Percentiles rank a stretch among this genome's conserved stretches.
Evolutionary conservation across 768 basidiomycete genomes (phyloP).

Genomic region (Amanita rubescens): DNA sequence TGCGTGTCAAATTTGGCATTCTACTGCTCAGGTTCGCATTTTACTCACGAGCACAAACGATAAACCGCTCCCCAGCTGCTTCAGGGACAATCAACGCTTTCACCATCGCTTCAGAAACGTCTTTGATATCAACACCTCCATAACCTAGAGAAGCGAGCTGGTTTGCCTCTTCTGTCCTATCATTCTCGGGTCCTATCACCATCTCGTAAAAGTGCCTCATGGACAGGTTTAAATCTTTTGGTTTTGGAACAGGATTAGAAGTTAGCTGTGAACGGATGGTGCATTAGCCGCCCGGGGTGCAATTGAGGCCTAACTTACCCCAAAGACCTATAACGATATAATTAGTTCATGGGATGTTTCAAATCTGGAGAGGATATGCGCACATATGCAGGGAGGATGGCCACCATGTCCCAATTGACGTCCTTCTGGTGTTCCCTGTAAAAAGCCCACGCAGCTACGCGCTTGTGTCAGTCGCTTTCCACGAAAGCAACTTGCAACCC

Average conservation of each 20-base stretch:
- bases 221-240: conserved; percentile 33
- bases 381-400: conserved; percentile 51
- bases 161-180: conserved; percentile 12
- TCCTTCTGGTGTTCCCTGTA: conserved; percentile 33
- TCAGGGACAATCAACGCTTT: conserved; percentile 32
- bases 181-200: conserved; percentile 12
- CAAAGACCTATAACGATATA: conserved; percentile 20
- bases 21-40: not conserved
- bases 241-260: conserved; percentile 30
- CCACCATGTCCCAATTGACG: conserved; percentile 44
- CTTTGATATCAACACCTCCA: conserved; percentile 40
- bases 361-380: conserved; percentile 6
- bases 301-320: no score
- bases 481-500: not conserved
- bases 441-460: conserved; percentile 36
- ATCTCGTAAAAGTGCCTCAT: conserved; percentile 21
- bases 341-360: no score
- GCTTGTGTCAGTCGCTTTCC: not conserved
- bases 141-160: conserved; percentile 16
- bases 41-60: conserved; percentile 24
- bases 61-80: conserved; percentile 45
- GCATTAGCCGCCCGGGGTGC: no score
- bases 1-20: not conserved
- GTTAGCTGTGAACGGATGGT: conserved; percentile 20
- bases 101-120: conserved; percentile 44